A percentile compares a stretch with the other conserved stretches of the same genome.
Conservation (phyloP, 2,329 filamentous ascomycete genomes). For the Hypoxylon sp. region DNA sequence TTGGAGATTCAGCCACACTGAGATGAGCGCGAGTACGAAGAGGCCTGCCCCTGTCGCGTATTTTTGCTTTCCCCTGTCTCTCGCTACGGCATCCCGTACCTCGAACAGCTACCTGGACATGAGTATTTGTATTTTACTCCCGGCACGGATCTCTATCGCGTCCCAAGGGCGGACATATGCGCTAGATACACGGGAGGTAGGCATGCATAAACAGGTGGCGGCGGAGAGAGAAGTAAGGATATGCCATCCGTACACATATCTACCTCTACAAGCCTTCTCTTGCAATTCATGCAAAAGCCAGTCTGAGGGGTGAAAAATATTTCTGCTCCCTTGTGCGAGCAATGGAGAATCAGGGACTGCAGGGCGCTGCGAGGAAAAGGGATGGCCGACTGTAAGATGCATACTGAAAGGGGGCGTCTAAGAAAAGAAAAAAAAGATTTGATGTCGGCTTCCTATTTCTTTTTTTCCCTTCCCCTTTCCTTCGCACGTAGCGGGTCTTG, state of each 20-base stretch:
- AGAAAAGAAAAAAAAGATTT: background rate
- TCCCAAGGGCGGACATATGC: background rate
- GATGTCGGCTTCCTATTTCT: constrained; percentile 12
- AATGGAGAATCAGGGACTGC: constrained; percentile 5
- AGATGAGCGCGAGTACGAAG: constrained; percentile 16
- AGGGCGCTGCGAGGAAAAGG: constrained; percentile 19
- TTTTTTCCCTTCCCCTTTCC: constrained; percentile 14
- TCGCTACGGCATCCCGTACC: constrained; percentile 5
- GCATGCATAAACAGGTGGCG: constrained; percentile 3
- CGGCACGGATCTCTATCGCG: background rate
- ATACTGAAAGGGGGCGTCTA: constrained; percentile 17
- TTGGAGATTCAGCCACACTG: constrained; percentile 30
- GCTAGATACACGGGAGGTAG: background rate
- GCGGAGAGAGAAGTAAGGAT: constrained; percentile 8
- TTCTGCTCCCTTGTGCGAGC: constrained; percentile 17
- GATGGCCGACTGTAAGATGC: constrained; percentile 23
- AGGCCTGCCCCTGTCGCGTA: constrained; percentile 26
- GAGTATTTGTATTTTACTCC: constrained; percentile 1
- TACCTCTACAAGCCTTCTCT: too few relatives aligned
- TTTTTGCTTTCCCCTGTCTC: constrained; percentile 25
- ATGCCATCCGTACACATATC: too few relatives aligned
- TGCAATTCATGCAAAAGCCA: constrained; percentile 29
- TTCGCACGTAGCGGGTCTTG: background rate
- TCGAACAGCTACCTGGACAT: constrained; percentile 17
- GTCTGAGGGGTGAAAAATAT: constrained; percentile 24